phyloP scores from a whole-genome alignment of 352 stramenopile species.

The Albugo laibachii region DNA sequence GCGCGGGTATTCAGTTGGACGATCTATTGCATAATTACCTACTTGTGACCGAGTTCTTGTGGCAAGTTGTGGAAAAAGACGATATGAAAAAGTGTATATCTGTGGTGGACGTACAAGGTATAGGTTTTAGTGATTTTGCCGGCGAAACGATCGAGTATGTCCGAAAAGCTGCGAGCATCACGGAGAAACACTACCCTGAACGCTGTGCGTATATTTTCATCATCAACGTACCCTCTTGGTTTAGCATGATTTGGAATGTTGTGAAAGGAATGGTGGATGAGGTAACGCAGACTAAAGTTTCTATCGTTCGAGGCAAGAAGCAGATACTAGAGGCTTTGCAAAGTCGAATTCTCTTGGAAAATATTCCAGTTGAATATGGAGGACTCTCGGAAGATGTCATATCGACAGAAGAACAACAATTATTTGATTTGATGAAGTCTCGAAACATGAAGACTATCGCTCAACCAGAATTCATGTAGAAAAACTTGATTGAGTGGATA shows the following conservation, averaged over 20 bases:
- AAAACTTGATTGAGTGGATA: no score
- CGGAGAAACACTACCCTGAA: constrained; percentile 84
- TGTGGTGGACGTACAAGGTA: constrained; percentile 66
- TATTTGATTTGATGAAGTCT: no score
- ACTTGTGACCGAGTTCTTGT: constrained; percentile 74
- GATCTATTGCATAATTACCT: constrained; percentile 75
- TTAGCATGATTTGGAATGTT: constrained; percentile 84
- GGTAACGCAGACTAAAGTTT: constrained; percentile 86
- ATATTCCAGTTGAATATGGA: constrained; percentile 65
- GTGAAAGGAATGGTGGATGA: constrained; percentile 85
- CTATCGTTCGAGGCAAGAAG: constrained; percentile 62
- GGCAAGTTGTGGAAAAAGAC: constrained; percentile 66
- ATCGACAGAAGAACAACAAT: no score
- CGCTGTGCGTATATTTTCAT: constrained; percentile 86
- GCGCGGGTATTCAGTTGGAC: constrained; percentile 44
- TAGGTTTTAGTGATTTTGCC: constrained; percentile 69
- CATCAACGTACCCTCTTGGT: constrained; percentile 90
- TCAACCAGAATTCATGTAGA: no score
- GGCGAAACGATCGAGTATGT: constrained; percentile 76
- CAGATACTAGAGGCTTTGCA: constrained; percentile 60
- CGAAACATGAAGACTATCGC: no score
- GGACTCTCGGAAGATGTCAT: constrained; percentile 6
- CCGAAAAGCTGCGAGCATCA: constrained; percentile 46
- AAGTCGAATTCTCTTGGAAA: constrained; percentile 48
- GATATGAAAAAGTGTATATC: constrained; percentile 75